Base-by-base conservation (phyloP, 129 eudicot genomes). In the Ambrosia trifida region DNA sequence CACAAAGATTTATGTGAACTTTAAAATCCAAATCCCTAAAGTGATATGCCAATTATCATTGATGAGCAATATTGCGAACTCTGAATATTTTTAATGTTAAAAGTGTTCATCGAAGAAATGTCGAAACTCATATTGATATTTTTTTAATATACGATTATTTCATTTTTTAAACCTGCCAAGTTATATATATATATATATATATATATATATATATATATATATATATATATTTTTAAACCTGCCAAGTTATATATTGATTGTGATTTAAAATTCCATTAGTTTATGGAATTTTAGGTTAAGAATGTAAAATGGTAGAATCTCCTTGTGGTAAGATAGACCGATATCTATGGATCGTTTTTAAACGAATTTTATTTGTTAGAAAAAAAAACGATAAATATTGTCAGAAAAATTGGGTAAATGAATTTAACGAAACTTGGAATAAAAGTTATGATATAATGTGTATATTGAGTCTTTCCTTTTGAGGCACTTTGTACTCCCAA, bases 381-480 rank as follows among this genome's bases (percentile, higher is more conserved):
- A 61, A 61, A 33, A 33, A 61, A 11, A 35, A 35, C 2, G 12
- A 13, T 3, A 5, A 16, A 35, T n/a, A 35, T 35, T 7, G 17
- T n/a, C 0, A 1, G 38, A 36, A 60, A 35, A 0, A 5, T 9
- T 11, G 10, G 49, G 4, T 24, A 36, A 0, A 19, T 36, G 7
- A 1, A 47, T 49, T n/a, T 43, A 36, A 3, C 11, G 7, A 36
- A n/a, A 47, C 79, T 75, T 75, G 18, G 38, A 66, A 66, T 66
- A 44, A 43, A 76, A 76, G 68, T n/a, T 68, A 68, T 35, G 69
- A 18, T 53, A 54, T 60, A 62, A 44, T 75, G 49, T 49, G 14
- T 43, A 8, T 69, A 19, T 65, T 31, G 50, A 70, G 44, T 63
- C 82, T 71, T 70, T 70, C 72, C 82, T 78, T 78, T 78, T 64